These are phyloP conservation scores for Capsicum chinense DNA, from an alignment of 257 asterid species.

Conservation along the genomic window DNA sequence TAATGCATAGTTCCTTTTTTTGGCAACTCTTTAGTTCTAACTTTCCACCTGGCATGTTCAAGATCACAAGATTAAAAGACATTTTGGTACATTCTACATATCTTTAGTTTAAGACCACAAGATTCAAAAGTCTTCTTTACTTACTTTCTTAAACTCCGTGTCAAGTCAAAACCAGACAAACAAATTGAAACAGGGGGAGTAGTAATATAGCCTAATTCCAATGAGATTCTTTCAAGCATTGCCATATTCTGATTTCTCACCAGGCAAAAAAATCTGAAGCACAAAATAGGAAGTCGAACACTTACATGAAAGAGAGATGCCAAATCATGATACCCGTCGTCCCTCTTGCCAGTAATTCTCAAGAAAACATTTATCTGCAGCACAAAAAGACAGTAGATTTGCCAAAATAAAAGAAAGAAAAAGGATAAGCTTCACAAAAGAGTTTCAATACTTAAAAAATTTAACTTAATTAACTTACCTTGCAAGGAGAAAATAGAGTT, in stretches of 20 bases:
- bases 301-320: constrained; percentile 91
- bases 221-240: background rate
- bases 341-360: constrained; percentile 76
- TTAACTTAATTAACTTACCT: constrained; percentile 55
- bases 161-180: no score
- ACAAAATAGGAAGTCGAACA: background rate
- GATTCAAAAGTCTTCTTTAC: no score
- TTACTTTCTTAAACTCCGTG: no score
- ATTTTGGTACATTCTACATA: no score
- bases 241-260: background rate
- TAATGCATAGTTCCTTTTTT: no score
- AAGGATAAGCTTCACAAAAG: background rate
- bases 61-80: no score
- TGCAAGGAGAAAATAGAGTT: constrained; percentile 89
- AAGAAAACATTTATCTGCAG: constrained; percentile 72
- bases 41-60: no score
- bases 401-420: no score
- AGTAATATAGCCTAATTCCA: background rate
- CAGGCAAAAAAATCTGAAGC: background rate
- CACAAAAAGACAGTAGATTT: constrained; percentile 27
- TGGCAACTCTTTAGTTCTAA: no score
- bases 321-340: constrained; percentile 84
- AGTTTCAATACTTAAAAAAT: background rate
- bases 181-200: no score
- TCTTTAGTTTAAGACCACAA: no score